Percentiles rank a stretch among this genome's conserved stretches.
Evolutionary conservation across 257 asterid species (phyloP).

Genomic region (Datura wrightii): DNA sequence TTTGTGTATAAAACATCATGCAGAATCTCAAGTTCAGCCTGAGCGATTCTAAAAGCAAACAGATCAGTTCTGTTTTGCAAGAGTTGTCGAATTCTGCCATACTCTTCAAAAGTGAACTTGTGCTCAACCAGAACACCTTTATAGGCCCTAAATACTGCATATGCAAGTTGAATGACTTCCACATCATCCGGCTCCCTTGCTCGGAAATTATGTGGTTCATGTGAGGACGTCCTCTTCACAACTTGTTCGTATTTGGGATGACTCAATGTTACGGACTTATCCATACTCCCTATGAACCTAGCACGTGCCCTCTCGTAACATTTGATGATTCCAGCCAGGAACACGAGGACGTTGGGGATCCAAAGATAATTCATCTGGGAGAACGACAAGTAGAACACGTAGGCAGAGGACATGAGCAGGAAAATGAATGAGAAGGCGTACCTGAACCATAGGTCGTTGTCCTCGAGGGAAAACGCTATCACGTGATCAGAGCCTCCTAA

Average conservation of each 20-base stretch:
- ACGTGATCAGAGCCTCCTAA: slow-evolving; percentile 15
- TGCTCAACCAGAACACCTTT: slow-evolving; percentile 15
- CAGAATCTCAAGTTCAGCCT: slow-evolving; percentile 19
- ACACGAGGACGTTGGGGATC: slow-evolving; percentile 8
- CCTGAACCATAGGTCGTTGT: slow-evolving; percentile 18
- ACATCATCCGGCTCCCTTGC: background rate
- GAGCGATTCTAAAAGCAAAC: background rate
- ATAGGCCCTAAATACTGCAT: slow-evolving; percentile 9
- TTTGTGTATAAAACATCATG: slow-evolving; percentile 21
- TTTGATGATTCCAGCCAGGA: background rate
- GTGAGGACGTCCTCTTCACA: background rate
- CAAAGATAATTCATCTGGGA: background rate
- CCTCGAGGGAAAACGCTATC: background rate
- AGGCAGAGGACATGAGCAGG: slow-evolving; percentile 9
- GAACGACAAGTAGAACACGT: slow-evolving; percentile 4
- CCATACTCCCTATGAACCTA: slow-evolving; percentile 24
- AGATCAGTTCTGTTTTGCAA: slow-evolving; percentile 13
- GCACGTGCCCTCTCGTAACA: slow-evolving; percentile 21
- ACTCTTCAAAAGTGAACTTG: slow-evolving; percentile 16
- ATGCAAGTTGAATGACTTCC: background rate
- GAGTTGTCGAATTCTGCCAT: background rate
- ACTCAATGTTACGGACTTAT: background rate
- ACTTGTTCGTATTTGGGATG: background rate
- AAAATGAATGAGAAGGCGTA: background rate
- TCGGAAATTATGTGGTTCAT: slow-evolving; percentile 10